phyloP scores from a whole-genome alignment of 805 yeast genomes.

The Barnettozyma wickerhamii region DNA sequence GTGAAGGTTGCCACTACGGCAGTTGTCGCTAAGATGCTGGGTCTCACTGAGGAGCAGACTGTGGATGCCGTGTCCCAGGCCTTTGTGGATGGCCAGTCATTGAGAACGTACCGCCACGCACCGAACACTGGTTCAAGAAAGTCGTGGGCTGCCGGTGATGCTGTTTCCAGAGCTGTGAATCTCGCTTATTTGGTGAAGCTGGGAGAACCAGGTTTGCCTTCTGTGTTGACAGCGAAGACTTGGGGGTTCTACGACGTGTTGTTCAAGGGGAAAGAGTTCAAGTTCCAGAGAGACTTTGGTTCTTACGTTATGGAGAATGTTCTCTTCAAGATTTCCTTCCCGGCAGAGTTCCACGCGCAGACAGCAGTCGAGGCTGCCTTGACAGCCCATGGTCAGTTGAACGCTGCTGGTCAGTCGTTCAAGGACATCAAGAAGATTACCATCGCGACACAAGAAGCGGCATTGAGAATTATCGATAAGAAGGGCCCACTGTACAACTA shows the following conservation, averaged over 20 bases:
- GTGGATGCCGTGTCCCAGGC: slow-evolving; percentile 55
- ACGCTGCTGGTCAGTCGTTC: slow-evolving; percentile 36
- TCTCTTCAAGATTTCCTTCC: slow-evolving; percentile 56
- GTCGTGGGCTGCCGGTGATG: slow-evolving; percentile 69
- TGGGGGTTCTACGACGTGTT: slow-evolving; percentile 67
- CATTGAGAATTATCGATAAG: slow-evolving; percentile 55
- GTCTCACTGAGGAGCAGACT: slow-evolving; percentile 45
- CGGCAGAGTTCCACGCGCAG: slow-evolving; percentile 65
- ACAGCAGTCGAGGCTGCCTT: slow-evolving; percentile 60
- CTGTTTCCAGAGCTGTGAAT: slow-evolving; percentile 54
- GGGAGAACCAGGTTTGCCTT: slow-evolving; percentile 54
- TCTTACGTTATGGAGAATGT: slow-evolving; percentile 62
- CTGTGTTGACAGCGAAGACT: slow-evolving; percentile 50
- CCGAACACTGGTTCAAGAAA: slow-evolving; percentile 61
- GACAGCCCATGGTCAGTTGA: slow-evolving; percentile 35
- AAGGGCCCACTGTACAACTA: slow-evolving; percentile 56
- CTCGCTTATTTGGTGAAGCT: slow-evolving; percentile 47
- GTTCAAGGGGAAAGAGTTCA: slow-evolving; percentile 47
- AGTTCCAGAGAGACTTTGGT: slow-evolving; percentile 50
- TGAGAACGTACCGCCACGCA: slow-evolving; percentile 60
- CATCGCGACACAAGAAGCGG: slow-evolving; percentile 58
- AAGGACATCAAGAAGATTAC: slow-evolving; percentile 46
- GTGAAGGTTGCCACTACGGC: slow-evolving; percentile 61
- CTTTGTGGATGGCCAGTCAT: slow-evolving; percentile 54
- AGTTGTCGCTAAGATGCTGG: slow-evolving; percentile 52